Conservation (phyloP, 2,329 filamentous ascomycete species). For the Ambrosiella xylebori region DNA sequence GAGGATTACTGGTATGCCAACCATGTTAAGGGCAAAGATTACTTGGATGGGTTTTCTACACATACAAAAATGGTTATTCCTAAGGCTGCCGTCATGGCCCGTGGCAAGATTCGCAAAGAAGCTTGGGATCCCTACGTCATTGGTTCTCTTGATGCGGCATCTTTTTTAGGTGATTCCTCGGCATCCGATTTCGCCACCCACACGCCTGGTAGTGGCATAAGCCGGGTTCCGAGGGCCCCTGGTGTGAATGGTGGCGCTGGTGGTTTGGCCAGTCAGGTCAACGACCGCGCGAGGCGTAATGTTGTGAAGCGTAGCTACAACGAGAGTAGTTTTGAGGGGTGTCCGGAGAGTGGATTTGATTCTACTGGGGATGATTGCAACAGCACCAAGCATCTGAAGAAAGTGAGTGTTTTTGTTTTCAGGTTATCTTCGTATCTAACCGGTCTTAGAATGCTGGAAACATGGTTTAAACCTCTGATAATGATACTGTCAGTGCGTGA, state of each 20-base stretch:
- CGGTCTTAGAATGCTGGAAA: conserved; percentile 29
- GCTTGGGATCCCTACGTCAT: conserved; percentile 14
- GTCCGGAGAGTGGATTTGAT: conserved; percentile 58
- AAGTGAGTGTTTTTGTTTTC: conserved; percentile 28
- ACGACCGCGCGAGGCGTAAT: conserved; percentile 40
- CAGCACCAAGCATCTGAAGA: conserved; percentile 46
- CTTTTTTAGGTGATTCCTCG: conserved; percentile 4
- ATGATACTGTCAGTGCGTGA: conserved; percentile 37
- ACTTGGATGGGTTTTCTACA: conserved; percentile 34
- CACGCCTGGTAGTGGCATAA: conserved; percentile 4
- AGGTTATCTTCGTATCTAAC: conserved; percentile 24
- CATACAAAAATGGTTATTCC: conserved; percentile 27
- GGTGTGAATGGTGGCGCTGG: conserved; percentile 2
- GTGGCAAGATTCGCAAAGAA: conserved; percentile 22
- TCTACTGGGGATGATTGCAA: conserved; percentile 49
- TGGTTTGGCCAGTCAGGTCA: not conserved
- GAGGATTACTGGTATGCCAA: conserved; percentile 41
- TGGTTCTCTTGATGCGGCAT: conserved; percentile 9
- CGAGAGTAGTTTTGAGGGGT: conserved; percentile 58
- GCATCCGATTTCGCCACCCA: conserved; percentile 6
- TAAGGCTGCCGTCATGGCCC: conserved; percentile 39
- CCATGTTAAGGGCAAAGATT: conserved; percentile 35
- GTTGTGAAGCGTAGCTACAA: conserved; percentile 62
- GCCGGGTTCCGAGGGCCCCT: conserved; percentile 3
- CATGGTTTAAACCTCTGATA: conserved; percentile 25